phyloP scores from a whole-genome alignment of 164 flowering plant species.

The Euptelea pleiosperma region DNA sequence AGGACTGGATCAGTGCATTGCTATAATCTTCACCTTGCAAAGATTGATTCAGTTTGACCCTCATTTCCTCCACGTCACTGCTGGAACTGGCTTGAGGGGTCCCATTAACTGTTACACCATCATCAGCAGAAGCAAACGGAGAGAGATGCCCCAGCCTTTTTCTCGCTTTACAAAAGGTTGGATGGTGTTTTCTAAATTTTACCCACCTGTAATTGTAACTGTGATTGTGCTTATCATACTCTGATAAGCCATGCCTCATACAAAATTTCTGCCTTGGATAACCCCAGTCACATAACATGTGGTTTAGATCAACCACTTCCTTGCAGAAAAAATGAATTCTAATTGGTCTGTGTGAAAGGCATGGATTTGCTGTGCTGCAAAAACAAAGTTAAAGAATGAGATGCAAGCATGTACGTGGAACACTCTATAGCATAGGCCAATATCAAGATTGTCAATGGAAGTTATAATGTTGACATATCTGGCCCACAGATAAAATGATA shows the following conservation, averaged over 20 bases:
- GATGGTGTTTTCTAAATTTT: conserved; percentile 23
- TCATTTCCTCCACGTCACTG: conserved; percentile 60
- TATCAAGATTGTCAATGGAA: neutral
- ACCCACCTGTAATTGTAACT: conserved; percentile 18
- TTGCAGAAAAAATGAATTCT: conserved; percentile 28
- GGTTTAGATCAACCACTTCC: conserved; percentile 32
- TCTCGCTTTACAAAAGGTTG: conserved; percentile 32
- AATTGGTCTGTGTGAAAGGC: conserved; percentile 33
- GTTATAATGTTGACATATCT: too few species aligned
- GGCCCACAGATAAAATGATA: too few species aligned
- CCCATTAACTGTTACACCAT: conserved; percentile 78
- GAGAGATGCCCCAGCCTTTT: conserved; percentile 25
- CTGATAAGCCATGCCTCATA: conserved; percentile 26
- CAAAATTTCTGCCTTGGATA: conserved; percentile 36
- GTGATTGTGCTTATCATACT: conserved; percentile 22
- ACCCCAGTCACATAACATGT: conserved; percentile 29
- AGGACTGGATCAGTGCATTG: conserved; percentile 69
- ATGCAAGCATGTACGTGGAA: neutral
- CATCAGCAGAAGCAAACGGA: conserved; percentile 66
- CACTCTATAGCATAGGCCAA: neutral
- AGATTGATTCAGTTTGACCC: conserved; percentile 58
- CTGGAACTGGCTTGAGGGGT: conserved; percentile 50
- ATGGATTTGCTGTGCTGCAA: conserved; percentile 58
- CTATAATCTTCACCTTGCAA: conserved; percentile 55
- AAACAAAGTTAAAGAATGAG: conserved; percentile 16